Percentiles rank a stretch among this genome's conserved stretches.
Evolutionary conservation across 2,329 filamentous ascomycete species (phyloP).

Genomic region (Diatrype stigma): DNA sequence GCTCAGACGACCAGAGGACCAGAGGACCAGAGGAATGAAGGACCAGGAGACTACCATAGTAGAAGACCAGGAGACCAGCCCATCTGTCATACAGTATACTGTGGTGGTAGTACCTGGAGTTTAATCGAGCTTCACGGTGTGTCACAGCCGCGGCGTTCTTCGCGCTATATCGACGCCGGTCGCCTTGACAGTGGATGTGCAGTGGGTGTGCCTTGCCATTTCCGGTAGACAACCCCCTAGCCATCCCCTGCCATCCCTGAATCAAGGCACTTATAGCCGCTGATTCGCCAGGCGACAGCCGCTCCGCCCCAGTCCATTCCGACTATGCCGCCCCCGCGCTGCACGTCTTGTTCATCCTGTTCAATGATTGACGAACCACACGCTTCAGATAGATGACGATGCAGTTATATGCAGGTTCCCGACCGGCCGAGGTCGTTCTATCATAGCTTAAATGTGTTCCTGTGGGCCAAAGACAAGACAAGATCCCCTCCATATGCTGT

Average conservation of each 20-base stretch:
- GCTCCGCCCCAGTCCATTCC: slow-evolving; percentile 16
- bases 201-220: slow-evolving; percentile 25
- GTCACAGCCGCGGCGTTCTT: slow-evolving; percentile 2
- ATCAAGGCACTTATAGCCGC: slow-evolving; percentile 11
- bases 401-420: slow-evolving; percentile 16
- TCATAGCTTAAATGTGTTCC: background rate
- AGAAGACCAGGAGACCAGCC: no score
- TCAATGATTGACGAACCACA: slow-evolving; percentile 17
- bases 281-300: slow-evolving; percentile 11
- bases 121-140: slow-evolving; percentile 17
- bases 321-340: slow-evolving; percentile 8
- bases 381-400: slow-evolving; percentile 12
- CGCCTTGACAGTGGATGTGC: background rate
- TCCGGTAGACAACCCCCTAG: slow-evolving; percentile 16
- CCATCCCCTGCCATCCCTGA: no score
- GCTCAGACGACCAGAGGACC: background rate
- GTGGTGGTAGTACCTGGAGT: background rate
- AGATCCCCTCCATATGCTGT: no score
- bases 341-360: slow-evolving; percentile 6
- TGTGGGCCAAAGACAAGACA: no score
- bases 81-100: no score
- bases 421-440: background rate
- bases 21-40: no score
- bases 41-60: no score
- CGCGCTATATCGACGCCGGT: slow-evolving; percentile 3